Evolutionary conservation across 768 basidiomycete species (phyloP).

Genomic region (Tulasnella sp.): DNA sequence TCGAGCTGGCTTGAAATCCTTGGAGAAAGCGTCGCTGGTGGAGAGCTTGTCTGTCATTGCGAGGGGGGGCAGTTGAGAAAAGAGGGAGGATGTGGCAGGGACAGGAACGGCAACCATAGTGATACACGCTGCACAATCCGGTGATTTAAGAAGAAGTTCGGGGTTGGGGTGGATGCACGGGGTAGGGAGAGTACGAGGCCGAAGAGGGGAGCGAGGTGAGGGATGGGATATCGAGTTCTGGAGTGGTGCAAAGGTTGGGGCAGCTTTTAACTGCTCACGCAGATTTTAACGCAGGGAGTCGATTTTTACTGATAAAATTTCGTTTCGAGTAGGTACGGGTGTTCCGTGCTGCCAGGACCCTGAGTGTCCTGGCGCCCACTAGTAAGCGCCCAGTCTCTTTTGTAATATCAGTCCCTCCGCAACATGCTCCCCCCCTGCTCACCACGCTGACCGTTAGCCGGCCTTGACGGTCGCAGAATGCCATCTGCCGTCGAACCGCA

Average conservation of each 20-base stretch:
- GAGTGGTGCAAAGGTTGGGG: background rate
- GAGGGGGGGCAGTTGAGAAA: background rate
- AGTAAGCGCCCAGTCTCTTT: background rate
- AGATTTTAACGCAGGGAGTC: background rate
- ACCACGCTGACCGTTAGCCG: background rate
- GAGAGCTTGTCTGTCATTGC: background rate
- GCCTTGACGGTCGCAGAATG: background rate
- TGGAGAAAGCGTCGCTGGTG: background rate
- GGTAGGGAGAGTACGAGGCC: background rate
- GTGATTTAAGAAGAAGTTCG: background rate
- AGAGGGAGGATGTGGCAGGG: conserved; percentile 1
- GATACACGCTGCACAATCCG: background rate
- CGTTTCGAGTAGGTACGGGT: background rate
- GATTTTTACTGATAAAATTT: background rate
- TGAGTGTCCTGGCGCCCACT: background rate
- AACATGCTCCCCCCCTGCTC: background rate
- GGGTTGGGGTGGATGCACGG: background rate
- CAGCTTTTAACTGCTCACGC: background rate
- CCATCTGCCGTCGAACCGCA: background rate
- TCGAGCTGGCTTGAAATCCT: background rate
- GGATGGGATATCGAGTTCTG: background rate
- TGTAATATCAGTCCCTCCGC: background rate
- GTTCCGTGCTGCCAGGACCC: background rate
- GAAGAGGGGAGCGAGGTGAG: background rate
- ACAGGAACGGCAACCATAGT: conserved; percentile 6